Conservation (phyloP, 108 stramenopile genomes). For the Aureococcus anophagefferens region DNA sequence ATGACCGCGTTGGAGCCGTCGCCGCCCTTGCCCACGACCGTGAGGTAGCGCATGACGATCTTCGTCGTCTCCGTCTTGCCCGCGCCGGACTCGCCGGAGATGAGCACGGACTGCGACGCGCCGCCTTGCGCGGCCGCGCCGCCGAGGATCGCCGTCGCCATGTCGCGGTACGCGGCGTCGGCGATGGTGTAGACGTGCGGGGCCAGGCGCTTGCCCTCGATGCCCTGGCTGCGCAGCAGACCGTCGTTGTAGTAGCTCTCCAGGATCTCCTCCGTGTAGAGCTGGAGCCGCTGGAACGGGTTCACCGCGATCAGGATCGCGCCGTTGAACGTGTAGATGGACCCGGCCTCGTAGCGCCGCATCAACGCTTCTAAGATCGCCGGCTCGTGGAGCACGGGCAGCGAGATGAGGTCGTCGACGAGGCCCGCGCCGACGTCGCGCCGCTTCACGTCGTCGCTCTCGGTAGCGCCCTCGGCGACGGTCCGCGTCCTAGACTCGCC, state of each 20-base stretch:
- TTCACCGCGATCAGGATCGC: conserved; percentile 98
- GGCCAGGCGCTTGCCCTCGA: not conserved
- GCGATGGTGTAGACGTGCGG: conserved; percentile 58
- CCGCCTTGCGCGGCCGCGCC: not conserved
- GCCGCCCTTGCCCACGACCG: conserved; percentile 20
- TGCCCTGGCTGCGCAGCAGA: conserved; percentile 4
- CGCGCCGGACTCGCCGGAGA: conserved; percentile 48
- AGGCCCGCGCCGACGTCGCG: not conserved
- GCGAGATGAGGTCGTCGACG: not conserved
- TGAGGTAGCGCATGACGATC: conserved; percentile 42
- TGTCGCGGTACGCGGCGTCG: conserved; percentile 73
- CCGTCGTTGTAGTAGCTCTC: conserved; percentile 32
- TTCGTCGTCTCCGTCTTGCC: conserved; percentile 54
- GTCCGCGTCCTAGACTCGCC: too few relatives aligned
- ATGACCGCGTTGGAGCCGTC: too few relatives aligned
- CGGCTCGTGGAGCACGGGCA: not conserved
- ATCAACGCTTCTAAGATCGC: not conserved
- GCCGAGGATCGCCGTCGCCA: conserved; percentile 42
- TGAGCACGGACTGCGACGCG: conserved; percentile 34
- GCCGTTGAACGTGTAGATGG: conserved; percentile 97
- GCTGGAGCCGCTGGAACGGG: conserved; percentile 81
- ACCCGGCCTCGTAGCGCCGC: not conserved
- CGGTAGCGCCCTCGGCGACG: not conserved
- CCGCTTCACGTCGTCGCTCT: not conserved
- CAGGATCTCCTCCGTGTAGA: conserved; percentile 73